Evolutionary conservation across 1,139 yeast species (phyloP).

Genomic region (Candida gigantensis): DNA sequence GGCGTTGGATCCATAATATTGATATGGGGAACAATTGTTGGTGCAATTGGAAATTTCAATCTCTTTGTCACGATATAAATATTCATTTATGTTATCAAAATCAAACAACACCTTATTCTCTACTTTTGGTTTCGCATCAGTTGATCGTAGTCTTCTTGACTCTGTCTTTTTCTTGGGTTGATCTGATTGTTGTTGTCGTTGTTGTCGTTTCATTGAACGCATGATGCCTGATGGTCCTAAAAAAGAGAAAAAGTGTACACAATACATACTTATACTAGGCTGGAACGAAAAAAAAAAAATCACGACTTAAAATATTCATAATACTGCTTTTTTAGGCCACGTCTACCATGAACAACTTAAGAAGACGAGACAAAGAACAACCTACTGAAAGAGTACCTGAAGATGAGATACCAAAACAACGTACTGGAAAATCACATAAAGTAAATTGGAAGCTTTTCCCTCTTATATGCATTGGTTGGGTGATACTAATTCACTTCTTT

Average conservation of each 20-base stretch:
- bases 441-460: conserved; percentile 1
- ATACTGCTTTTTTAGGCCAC: background rate
- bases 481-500: conserved; percentile 51
- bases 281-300: background rate
- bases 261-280: too few species aligned
- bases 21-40: background rate
- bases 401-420: background rate
- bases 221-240: too few species aligned
- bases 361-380: conserved; percentile 1
- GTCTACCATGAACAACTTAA: background rate
- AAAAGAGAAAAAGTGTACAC: too few species aligned
- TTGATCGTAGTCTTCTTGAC: conserved; percentile 20
- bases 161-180: conserved; percentile 1
- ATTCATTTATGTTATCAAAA: conserved; percentile 32
- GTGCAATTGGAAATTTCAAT: too few species aligned
- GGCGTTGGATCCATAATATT: conserved; percentile 14
- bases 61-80: conserved; percentile 23
- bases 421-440: background rate
- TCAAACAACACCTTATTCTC: conserved; percentile 23
- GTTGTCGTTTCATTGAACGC: too few species aligned
- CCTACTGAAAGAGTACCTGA: background rate
- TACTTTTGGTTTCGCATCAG: conserved; percentile 44
- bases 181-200: background rate
- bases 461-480: conserved; percentile 35
- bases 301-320: background rate